Evolutionary conservation across 2,329 filamentous ascomycete genomes (phyloP).

Genomic region (Pseudogymnoascus sp.): DNA sequence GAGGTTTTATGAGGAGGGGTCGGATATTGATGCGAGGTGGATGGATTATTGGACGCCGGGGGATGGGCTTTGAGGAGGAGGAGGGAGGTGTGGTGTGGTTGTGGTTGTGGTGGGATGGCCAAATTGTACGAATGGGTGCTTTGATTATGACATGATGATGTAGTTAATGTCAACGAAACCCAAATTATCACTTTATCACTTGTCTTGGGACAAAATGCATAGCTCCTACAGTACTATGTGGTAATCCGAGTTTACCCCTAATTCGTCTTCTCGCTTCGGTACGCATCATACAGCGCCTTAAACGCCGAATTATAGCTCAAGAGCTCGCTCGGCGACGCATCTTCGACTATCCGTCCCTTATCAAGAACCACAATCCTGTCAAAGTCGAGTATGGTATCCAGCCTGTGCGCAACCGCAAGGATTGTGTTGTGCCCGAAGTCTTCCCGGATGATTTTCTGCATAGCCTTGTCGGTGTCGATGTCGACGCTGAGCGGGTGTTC

Average conservation of each 20-base stretch:
- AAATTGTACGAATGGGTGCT: not conserved
- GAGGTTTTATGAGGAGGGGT: constrained; percentile 34
- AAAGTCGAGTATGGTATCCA: constrained; percentile 41
- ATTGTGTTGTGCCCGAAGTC: constrained; percentile 49
- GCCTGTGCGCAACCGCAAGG: constrained; percentile 30
- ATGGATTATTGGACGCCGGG: constrained; percentile 32
- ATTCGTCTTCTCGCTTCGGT: not conserved
- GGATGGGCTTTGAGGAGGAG: not conserved
- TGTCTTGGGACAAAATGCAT: not conserved
- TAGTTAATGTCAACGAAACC: too few species aligned
- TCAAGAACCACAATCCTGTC: constrained; percentile 44
- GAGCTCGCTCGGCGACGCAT: constrained; percentile 73
- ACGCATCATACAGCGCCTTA: constrained; percentile 13
- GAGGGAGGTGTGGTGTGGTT: not conserved
- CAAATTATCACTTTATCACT: not conserved
- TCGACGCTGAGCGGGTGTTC: constrained; percentile 41
- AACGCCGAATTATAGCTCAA: constrained; percentile 33
- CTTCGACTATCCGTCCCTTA: constrained; percentile 63
- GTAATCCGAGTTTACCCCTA: not conserved
- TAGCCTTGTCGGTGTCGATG: constrained; percentile 46
- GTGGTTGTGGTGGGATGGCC: not conserved
- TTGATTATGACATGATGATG: not conserved
- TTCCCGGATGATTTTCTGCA: constrained; percentile 47
- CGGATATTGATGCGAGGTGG: constrained; percentile 27
- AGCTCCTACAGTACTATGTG: not conserved